Percentiles rank a stretch among this genome's conserved stretches.
Evolutionary conservation across 2,329 filamentous ascomycete species (phyloP).

Genomic region (Phialophora chinensis): DNA sequence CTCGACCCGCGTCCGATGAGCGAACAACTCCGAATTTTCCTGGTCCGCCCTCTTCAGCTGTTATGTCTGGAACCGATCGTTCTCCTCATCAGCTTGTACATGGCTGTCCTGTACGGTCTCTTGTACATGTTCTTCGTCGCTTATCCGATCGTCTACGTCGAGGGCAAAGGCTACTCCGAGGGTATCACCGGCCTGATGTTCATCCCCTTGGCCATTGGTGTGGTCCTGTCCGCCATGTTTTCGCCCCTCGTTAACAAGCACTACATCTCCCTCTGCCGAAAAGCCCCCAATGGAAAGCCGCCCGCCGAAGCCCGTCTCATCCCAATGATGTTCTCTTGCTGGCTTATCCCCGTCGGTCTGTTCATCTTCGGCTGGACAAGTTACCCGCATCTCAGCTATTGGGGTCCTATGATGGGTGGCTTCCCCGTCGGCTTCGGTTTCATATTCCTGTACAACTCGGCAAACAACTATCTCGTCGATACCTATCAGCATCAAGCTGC

Average conservation of each 20-base stretch:
- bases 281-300: conserved; percentile 70
- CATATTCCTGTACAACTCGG: conserved; percentile 82
- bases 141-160: conserved; percentile 71
- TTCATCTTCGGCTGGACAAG: conserved; percentile 75
- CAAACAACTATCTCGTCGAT: conserved; percentile 78
- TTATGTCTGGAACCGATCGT: conserved; percentile 85
- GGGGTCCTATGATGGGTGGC: conserved; percentile 73
- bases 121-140: conserved; percentile 61
- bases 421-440: conserved; percentile 78
- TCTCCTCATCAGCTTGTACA: conserved; percentile 81
- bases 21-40: conserved; percentile 74
- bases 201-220: conserved; percentile 79
- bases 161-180: conserved; percentile 78
- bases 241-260: conserved; percentile 79
- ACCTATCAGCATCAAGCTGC: conserved; percentile 84
- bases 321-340: conserved; percentile 80
- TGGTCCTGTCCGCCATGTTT: conserved; percentile 69
- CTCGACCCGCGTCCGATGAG: conserved; percentile 72
- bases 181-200: conserved; percentile 84
- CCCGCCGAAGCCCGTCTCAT: conserved; percentile 79
- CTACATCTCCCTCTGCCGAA: conserved; percentile 69
- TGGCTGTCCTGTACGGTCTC: conserved; percentile 74
- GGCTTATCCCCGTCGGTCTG: conserved; percentile 71
- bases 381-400: conserved; percentile 64
- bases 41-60: conserved; percentile 83